These are phyloP conservation scores for Raddia guianensis DNA, from an alignment of 176 grass and related monocot species.

Conservation along the genomic window DNA sequence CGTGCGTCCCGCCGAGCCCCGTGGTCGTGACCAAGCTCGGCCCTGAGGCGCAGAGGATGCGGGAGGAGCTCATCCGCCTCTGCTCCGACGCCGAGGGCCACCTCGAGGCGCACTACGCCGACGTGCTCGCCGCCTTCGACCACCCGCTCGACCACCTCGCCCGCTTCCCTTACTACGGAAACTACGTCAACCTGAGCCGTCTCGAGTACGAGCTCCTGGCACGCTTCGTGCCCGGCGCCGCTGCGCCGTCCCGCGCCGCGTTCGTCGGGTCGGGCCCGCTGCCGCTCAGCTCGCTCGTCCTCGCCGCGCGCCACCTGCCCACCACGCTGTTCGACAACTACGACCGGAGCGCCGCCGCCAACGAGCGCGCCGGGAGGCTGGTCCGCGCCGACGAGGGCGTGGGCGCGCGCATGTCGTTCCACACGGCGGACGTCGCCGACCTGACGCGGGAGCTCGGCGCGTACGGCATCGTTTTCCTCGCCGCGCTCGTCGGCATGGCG, in stretches of 20 bases:
- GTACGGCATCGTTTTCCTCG: constrained; percentile 83
- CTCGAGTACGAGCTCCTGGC: constrained; percentile 66
- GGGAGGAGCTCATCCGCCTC: constrained; percentile 55
- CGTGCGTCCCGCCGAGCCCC: constrained; percentile 60
- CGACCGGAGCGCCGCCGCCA: constrained; percentile 50
- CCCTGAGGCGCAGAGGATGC: constrained; percentile 49
- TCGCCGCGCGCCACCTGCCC: constrained; percentile 49
- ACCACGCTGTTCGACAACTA: constrained; percentile 54
- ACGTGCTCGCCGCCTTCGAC: constrained; percentile 58
- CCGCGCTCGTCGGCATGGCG: constrained; percentile 69
- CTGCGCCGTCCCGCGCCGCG: constrained; percentile 36
- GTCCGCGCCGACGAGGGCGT: constrained; percentile 52
- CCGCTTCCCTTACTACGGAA: constrained; percentile 72
- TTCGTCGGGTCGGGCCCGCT: constrained; percentile 67
- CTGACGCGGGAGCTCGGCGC: constrained; percentile 37
- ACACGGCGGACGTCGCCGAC: constrained; percentile 61
- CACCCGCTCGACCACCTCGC: constrained; percentile 72
- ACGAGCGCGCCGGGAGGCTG: constrained; percentile 54
- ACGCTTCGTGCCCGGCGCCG: constrained; percentile 33
- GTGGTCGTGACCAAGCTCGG: constrained; percentile 66
- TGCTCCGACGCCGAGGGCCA: constrained; percentile 70
- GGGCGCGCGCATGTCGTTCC: constrained; percentile 58
- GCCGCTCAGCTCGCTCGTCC: constrained; percentile 61
- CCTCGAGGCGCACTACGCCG: constrained; percentile 71
- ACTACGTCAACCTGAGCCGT: constrained; percentile 78